Evolutionary conservation across 2,329 filamentous ascomycete species (phyloP).

Genomic region (Herpomyces periplanetae): DNA sequence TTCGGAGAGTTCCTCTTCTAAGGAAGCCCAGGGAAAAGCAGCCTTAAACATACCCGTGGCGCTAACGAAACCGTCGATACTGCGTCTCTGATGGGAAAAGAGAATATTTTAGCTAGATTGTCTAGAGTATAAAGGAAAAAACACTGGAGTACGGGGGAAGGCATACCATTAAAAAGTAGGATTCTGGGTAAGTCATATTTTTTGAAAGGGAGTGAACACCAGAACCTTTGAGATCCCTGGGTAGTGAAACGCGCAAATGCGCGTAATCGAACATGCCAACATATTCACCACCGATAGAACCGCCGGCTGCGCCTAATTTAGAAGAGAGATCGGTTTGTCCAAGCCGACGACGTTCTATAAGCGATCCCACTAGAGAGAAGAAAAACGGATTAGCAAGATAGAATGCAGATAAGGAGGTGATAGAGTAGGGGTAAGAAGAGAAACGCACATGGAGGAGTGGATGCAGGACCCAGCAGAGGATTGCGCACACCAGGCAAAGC

Average conservation of each 20-base stretch:
- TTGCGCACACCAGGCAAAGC: constrained; percentile 20
- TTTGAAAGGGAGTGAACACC: constrained; percentile 54
- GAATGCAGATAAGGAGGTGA: too few relatives aligned
- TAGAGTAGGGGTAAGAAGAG: constrained; percentile 3
- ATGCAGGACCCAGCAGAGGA: constrained; percentile 19
- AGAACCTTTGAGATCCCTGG: constrained; percentile 47
- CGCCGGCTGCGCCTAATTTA: constrained; percentile 32
- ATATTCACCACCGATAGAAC: constrained; percentile 21
- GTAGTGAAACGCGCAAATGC: constrained; percentile 61
- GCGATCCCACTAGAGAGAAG: too few relatives aligned
- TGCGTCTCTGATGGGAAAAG: constrained; percentile 36
- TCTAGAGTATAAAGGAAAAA: too few relatives aligned
- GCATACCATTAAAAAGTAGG: constrained; percentile 66
- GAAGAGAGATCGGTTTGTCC: constrained; percentile 67
- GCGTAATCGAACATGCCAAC: constrained; percentile 91
- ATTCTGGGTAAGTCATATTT: constrained; percentile 24
- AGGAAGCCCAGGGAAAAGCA: constrained; percentile 36
- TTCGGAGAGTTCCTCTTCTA: constrained; percentile 30
- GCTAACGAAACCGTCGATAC: constrained; percentile 43
- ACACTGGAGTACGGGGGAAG: too few relatives aligned
- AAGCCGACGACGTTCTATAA: constrained; percentile 46
- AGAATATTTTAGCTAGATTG: too few relatives aligned
- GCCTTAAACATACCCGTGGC: constrained; percentile 79
- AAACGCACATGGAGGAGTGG: constrained; percentile 20
- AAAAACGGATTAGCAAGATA: too few relatives aligned